Base-by-base conservation (phyloP, 2,329 filamentous ascomycete genomes). In the Exophiala oligosperma region DNA sequence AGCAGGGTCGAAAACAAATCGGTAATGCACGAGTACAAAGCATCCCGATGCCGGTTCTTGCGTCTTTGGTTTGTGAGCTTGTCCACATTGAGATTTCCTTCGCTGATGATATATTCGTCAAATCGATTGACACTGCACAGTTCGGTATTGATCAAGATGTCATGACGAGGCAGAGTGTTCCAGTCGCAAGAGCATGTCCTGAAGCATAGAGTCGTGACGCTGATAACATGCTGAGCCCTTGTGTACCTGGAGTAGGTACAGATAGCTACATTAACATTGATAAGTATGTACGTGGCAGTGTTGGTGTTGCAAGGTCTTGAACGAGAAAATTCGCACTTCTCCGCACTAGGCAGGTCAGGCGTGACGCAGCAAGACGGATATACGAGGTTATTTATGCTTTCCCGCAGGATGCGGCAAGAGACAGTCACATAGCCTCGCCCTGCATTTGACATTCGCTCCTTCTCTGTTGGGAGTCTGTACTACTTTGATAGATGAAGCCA, bases 41-140 rank as follows among this genome's bases (percentile, higher is more conserved):
- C 60, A 60, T 60, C 56, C 55, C 60, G 59, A 64, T 54, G 59
- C 55, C 56, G 59, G 52, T 58, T 58, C 57, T 59, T 64, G 59
- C 59, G n/a, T 52, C 37, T 24, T 8, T 23, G 32, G 28, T 35
- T 9, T 11, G 32, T 35, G 32, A 35, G 9, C 6, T 11, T 35
- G 32, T 35, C 32, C 32, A 35, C 32, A 35, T 9, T 9, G 32
- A 35, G 11, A 9, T 35, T 35, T 35, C 32, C 32, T 17, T 24
- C 26, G n/a, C 44, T 11, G 21, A 47, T 6, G 21, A 24, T 26
- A 24, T 28, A 11, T n/a, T 14, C 8, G 24, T 2, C 28, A 4
- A 24, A 28, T 47, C 23, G 24, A 47, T 9, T 9, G 32, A 35
- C 6, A 35, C 32, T 35, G 32, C 32, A 35, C 8, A 9, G 8